Conservation (phyloP, 129 eudicot genomes). For the Flaveria bidentis region DNA sequence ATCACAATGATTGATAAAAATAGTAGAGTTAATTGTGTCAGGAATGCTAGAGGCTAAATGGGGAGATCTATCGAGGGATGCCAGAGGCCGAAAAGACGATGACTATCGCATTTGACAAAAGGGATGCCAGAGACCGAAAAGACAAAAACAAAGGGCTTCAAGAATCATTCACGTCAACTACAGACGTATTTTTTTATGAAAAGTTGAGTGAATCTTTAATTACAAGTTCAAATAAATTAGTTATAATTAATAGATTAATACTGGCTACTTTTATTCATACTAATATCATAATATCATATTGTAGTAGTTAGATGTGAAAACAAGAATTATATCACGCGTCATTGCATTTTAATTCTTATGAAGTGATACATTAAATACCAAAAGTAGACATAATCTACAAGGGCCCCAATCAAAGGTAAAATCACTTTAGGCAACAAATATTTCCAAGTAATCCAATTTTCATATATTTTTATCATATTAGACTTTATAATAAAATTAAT, state of each 20-base stretch:
- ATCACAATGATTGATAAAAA: no score
- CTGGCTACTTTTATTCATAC: not conserved
- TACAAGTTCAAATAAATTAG: not conserved
- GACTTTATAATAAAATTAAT: not conserved
- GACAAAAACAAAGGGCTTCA: not conserved
- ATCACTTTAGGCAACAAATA: conserved; percentile 23
- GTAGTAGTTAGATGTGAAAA: conserved; percentile 11
- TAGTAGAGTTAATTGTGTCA: not conserved
- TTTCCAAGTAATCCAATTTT: conserved; percentile 7
- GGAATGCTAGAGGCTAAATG: not conserved
- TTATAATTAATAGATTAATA: conserved; percentile 3
- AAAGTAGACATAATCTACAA: conserved; percentile 18
- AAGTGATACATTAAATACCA: conserved; percentile 13
- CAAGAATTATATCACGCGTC: conserved; percentile 24
- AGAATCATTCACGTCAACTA: not conserved
- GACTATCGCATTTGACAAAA: not conserved
- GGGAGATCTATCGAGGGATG: not conserved
- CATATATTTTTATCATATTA: not conserved
- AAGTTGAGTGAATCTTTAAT: not conserved
- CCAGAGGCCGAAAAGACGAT: not conserved
- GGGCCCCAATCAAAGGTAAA: conserved; percentile 28
- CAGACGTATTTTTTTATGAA: not conserved
- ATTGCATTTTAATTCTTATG: conserved; percentile 1
- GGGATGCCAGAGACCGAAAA: not conserved
- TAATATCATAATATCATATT: not conserved